phyloP scores from a whole-genome alignment of 305 asterid genomes.

The Stenogyne calaminthoides region DNA sequence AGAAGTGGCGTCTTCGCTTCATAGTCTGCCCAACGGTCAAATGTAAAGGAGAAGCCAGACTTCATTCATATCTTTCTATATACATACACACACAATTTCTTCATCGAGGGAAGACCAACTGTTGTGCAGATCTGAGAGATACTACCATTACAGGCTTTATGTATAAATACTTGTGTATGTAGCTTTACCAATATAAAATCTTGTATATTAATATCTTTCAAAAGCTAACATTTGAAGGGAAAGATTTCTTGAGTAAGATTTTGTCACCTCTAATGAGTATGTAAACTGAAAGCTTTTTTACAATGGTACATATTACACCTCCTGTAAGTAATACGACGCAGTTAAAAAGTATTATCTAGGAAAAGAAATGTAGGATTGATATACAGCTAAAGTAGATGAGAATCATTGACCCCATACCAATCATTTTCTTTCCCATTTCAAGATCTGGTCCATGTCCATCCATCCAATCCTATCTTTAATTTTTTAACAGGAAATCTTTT shows the following conservation, averaged over 20 bases:
- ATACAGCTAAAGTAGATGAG: background rate
- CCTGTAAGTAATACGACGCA: background rate
- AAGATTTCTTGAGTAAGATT: conserved; percentile 13
- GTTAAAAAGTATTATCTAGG: background rate
- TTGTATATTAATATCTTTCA: conserved; percentile 12
- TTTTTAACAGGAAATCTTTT: background rate
- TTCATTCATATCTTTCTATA: background rate
- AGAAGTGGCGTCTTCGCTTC: conserved; percentile 58
- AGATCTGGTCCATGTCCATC: background rate
- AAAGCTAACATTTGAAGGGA: conserved; percentile 28
- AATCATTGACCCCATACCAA: background rate
- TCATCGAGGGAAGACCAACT: conserved; percentile 23
- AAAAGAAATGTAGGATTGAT: background rate
- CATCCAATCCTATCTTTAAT: background rate
- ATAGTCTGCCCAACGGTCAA: conserved; percentile 22
- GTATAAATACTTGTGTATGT: conserved; percentile 19
- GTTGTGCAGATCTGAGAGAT: conserved; percentile 28
- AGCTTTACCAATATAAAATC: conserved; percentile 26
- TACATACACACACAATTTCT: conserved; percentile 23
- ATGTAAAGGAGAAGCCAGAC: conserved; percentile 18
- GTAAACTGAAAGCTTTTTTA: conserved; percentile 27
- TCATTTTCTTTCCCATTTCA: background rate
- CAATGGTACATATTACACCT: conserved; percentile 10
- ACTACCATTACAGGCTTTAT: conserved; percentile 30
- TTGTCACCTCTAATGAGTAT: conserved; percentile 5